Evolutionary conservation across 345 rosid species (phyloP).

Genomic region (Raphanus raphanistrum): DNA sequence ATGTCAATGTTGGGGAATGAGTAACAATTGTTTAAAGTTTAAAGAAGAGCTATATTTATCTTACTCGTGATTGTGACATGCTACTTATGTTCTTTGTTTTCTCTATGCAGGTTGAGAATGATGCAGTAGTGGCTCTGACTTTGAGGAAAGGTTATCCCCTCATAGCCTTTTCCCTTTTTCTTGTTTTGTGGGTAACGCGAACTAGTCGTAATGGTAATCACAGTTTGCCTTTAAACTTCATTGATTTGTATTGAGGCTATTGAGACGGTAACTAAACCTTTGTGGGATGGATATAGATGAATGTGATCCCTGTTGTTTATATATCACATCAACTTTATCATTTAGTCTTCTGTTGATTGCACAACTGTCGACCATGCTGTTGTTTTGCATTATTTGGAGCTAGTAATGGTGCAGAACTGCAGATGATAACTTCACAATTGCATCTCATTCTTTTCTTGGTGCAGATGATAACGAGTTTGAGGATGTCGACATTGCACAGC

Average conservation of each 20-base stretch:
- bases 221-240: neutral
- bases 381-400: neutral
- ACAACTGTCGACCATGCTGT: neutral
- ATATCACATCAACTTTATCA: neutral
- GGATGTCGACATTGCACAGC: conserved; percentile 61
- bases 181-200: neutral
- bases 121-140: conserved; percentile 88
- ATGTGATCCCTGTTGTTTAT: conserved; percentile 10
- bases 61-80: neutral
- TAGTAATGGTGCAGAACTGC: too few relatives aligned
- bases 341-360: neutral
- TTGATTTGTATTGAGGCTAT: neutral
- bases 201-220: neutral
- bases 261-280: neutral
- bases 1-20: too few relatives aligned
- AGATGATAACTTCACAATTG: too few relatives aligned
- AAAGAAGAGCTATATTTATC: neutral
- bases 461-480: conserved; percentile 74
- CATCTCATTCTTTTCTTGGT: conserved; percentile 18
- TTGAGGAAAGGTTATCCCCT: conserved; percentile 67
- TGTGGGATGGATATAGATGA: conserved; percentile 19
- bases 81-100: neutral
- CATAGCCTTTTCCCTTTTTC: conserved; percentile 20
- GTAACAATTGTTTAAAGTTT: neutral
- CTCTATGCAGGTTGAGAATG: conserved; percentile 86